Percentiles rank a stretch among this genome's conserved stretches.
Conservation (phyloP, 2,329 filamentous ascomycete genomes). For the Aspergillus pseudoviridinutans region DNA sequence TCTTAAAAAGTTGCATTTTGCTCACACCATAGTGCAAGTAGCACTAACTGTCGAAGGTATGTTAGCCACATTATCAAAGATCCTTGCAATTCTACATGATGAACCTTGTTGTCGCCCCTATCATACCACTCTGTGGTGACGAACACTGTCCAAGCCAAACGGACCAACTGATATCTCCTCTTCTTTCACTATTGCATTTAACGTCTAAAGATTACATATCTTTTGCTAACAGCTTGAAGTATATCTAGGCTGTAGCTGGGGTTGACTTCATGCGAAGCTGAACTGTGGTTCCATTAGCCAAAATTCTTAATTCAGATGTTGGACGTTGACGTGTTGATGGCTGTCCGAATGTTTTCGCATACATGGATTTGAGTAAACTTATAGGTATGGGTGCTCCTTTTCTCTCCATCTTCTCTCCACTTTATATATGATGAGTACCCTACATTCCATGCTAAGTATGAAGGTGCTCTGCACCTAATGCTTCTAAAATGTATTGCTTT, state of each 20-base stretch:
- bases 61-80: conserved; percentile 11
- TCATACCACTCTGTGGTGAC: conserved; percentile 57
- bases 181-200: conserved; percentile 7
- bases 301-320: background rate
- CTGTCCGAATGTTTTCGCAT: background rate
- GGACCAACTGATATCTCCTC: conserved; percentile 49
- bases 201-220: conserved; percentile 7
- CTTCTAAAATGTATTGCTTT: conserved; percentile 58
- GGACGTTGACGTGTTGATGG: background rate
- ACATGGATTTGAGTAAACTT: background rate
- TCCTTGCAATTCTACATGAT: conserved; percentile 42
- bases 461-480: conserved; percentile 49
- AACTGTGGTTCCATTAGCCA: background rate
- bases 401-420: conserved; percentile 12
- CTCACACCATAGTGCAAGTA: background rate
- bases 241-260: conserved; percentile 2
- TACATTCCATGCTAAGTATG: conserved; percentile 64
- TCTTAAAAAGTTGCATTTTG: too few relatives aligned
- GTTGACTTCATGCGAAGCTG: background rate
- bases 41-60: conserved; percentile 24
- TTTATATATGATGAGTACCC: conserved; percentile 49
- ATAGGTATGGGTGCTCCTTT: conserved; percentile 19
- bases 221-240: conserved; percentile 26
- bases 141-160: conserved; percentile 60
- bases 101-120: conserved; percentile 62